These are phyloP conservation scores for Nemania serpens DNA, from an alignment of 2,329 filamentous ascomycete species.

Conservation along the genomic window DNA sequence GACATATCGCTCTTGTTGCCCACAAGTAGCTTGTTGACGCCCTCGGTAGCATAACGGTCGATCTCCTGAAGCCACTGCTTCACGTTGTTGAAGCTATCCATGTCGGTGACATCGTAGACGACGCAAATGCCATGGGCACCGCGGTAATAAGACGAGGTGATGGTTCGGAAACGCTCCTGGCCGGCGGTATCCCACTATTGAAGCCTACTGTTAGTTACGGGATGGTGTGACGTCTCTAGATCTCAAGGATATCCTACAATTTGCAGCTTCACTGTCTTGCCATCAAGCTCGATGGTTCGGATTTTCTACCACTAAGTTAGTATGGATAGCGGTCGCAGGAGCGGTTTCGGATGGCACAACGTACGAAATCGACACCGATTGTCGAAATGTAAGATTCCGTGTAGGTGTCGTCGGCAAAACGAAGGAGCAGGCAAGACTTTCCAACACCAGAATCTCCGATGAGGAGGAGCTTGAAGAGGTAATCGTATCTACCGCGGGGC, in stretches of 20 bases:
- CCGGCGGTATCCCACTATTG: constrained; percentile 97
- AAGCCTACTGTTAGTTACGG: constrained; percentile 39
- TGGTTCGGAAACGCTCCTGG: constrained; percentile 99
- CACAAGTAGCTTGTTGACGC: constrained; percentile 98
- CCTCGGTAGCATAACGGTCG: constrained; percentile 97
- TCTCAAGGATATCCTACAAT: constrained; percentile 69
- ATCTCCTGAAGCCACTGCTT: constrained; percentile 99
- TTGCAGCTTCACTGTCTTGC: constrained; percentile 99
- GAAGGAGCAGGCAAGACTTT: constrained; percentile 98
- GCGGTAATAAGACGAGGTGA: constrained; percentile 99
- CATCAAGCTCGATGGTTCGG: constrained; percentile 97
- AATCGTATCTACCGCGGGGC: constrained; percentile 83
- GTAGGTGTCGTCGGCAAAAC: constrained; percentile 99
- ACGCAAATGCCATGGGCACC: constrained; percentile 99
- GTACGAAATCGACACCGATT: constrained; percentile 98
- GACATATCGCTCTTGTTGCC: constrained; percentile 99
- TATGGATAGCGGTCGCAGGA: constrained; percentile 39
- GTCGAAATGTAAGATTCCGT: constrained; percentile 99
- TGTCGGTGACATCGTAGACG: constrained; percentile 99
- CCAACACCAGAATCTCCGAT: constrained; percentile 99
- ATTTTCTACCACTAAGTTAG: constrained; percentile 74
- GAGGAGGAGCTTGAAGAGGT: constrained; percentile 99
- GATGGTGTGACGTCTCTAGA: neutral
- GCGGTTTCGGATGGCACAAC: constrained; percentile 44
- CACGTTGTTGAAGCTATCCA: constrained; percentile 99